Evolutionary conservation across 306 rosid genomes (phyloP).

Genomic region (Trifolium subterraneum): DNA sequence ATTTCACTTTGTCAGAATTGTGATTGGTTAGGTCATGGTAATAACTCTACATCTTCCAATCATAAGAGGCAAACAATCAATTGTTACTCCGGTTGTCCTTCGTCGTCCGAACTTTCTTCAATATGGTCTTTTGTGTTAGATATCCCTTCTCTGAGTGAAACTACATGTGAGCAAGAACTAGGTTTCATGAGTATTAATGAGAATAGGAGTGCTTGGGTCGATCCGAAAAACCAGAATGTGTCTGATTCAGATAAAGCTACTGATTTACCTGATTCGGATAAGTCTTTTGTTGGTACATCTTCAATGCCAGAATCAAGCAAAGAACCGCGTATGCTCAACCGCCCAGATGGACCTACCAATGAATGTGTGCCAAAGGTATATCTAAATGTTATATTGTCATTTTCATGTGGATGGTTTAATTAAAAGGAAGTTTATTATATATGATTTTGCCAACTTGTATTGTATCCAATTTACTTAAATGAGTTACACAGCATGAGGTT

Average conservation of each 20-base stretch:
- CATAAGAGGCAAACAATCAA: conserved; percentile 85
- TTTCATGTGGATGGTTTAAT: conserved; percentile 1
- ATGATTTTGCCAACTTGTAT: neutral
- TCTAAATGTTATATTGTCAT: conserved; percentile 4
- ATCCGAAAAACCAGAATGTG: conserved; percentile 55
- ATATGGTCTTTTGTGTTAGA: conserved; percentile 85
- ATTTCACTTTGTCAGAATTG: conserved; percentile 94
- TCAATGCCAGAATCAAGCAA: conserved; percentile 56
- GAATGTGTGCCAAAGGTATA: conserved; percentile 76
- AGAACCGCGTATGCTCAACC: conserved; percentile 51
- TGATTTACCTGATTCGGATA: conserved; percentile 43
- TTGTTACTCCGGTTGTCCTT: conserved; percentile 91
- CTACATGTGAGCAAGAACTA: conserved; percentile 85
- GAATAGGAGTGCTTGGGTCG: conserved; percentile 56
- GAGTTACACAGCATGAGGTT: neutral
- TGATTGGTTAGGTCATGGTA: conserved; percentile 83
- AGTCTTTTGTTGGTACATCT: conserved; percentile 62
- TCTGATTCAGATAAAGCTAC: conserved; percentile 54
- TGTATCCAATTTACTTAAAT: conserved; percentile 22
- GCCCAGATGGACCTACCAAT: conserved; percentile 51
- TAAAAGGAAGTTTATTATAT: neutral
- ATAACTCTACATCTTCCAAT: conserved; percentile 59
- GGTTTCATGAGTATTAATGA: conserved; percentile 92
- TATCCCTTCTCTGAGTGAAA: conserved; percentile 64
- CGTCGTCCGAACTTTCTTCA: conserved; percentile 86